Evolutionary conservation across 1,284 basidiomycete species (phyloP).

Genomic region (Microbotryomycetes sp.): DNA sequence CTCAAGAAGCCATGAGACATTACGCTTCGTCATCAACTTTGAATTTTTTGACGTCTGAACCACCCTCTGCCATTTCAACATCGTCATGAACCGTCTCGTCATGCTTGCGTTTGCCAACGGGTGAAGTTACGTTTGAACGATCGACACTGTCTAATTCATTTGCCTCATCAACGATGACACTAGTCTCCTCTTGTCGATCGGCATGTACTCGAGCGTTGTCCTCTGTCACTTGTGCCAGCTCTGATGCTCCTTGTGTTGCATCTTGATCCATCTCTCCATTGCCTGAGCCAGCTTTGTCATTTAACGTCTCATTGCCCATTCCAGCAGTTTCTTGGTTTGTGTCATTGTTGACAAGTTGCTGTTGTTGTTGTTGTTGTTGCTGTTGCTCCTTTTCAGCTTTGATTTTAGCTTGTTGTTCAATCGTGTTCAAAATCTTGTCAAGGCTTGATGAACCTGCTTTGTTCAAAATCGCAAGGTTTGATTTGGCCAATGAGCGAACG

Average conservation of each 20-base stretch:
- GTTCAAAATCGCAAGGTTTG: conserved; percentile 22
- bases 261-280: too few species aligned
- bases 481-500: conserved; percentile 17
- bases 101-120: neutral
- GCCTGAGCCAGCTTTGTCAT: too few species aligned
- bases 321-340: too few species aligned
- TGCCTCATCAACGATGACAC: too few species aligned
- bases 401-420: conserved; percentile 8
- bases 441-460: conserved; percentile 22
- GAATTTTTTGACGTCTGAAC: neutral
- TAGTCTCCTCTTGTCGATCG: too few species aligned
- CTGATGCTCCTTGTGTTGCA: too few species aligned
- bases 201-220: too few species aligned
- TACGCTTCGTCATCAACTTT: neutral
- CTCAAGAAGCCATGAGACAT: neutral
- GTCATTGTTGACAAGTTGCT: too few species aligned
- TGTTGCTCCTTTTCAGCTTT: neutral
- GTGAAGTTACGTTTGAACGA: too few species aligned
- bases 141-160: too few species aligned
- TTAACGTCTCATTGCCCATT: too few species aligned
- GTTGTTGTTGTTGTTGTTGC: neutral
- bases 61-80: neutral
- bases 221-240: too few species aligned
- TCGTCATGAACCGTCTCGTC: neutral
- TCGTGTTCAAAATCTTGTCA: neutral